Evolutionary conservation across 371 early-diverging fungal species (phyloP).

Genomic region (Smittium culicis): DNA sequence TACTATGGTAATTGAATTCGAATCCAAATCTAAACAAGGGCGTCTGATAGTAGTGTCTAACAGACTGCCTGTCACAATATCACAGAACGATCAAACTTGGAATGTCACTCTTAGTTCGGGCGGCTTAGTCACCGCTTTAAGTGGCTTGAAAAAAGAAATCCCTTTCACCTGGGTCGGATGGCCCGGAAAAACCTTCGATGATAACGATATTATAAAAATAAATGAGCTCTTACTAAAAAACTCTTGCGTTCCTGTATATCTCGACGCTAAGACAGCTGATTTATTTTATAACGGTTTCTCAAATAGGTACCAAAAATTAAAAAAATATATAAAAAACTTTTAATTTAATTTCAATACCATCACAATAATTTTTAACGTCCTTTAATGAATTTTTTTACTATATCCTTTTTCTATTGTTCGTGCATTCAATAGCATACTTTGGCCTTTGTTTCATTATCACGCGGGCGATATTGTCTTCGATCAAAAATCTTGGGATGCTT

Average conservation of each 20-base stretch:
- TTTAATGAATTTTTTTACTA: no score
- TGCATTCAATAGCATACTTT: slow-evolving; percentile 72
- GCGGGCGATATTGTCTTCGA: slow-evolving; percentile 92
- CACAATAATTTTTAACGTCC: not conserved
- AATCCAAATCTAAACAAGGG: no score
- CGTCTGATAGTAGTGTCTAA: slow-evolving; percentile 98
- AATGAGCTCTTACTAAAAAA: slow-evolving; percentile 59
- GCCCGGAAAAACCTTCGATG: slow-evolving; percentile 82
- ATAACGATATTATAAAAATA: slow-evolving; percentile 64
- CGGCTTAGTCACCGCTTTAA: slow-evolving; percentile 94
- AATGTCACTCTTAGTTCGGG: slow-evolving; percentile 85
- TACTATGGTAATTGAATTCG: no score
- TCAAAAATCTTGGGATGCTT: slow-evolving; percentile 89
- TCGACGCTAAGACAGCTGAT: slow-evolving; percentile 91
- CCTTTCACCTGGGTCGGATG: slow-evolving; percentile 98
- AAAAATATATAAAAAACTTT: slow-evolving; percentile 14
- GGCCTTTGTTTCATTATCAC: slow-evolving; percentile 99
- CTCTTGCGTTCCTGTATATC: slow-evolving; percentile 91
- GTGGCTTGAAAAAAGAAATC: slow-evolving; percentile 87
- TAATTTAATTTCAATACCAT: slow-evolving; percentile 2
- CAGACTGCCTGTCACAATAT: slow-evolving; percentile 95
- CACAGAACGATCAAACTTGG: slow-evolving; percentile 44
- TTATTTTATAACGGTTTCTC: slow-evolving; percentile 98
- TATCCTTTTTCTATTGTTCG: no score
- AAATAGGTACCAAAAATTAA: no score